Evolutionary conservation across 1,284 basidiomycete genomes (phyloP), one percentile per base, ranked within the genome.

Genomic region (Paramarasmius palmivorus): DNA sequence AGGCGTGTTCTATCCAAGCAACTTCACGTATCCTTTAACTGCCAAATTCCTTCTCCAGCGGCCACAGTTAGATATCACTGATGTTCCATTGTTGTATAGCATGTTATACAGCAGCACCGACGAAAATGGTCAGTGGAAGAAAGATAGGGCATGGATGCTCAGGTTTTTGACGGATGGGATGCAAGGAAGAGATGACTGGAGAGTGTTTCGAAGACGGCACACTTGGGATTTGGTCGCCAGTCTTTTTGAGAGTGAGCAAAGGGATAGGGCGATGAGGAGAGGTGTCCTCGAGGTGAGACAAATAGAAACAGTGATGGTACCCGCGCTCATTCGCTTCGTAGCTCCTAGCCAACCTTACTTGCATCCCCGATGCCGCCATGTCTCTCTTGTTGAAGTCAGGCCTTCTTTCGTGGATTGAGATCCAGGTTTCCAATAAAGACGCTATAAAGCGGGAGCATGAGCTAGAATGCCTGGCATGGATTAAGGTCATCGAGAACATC

Each of bases 171-270:
- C 86, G 0, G 93, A 96, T 61, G 91, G 90, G 0, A 86, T 93
- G 76, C 76, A 78, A 53, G 80, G 82, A 34, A 74, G 75, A 0
- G 78, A 82, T 52, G 95, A 97, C 62, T 96, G 94, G 93, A 78
- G 77, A 34, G 80, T 94, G 1, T 72, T 95, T 55, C 86, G 86
- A 62, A 76, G 92, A 41, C 72, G 95, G 26, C 91, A 94, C 65
- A 93, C 91, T 0, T 95, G 92, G 89, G 90, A 93, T 57, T 73
- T 96, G 26, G 70, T 97, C 2, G 87, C 90, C 0, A 92, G 90
- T 59, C 66, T 95, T 49, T 94, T 87, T 68, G 85, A 91, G 57
- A 81, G 81, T 50, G 79, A 81, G 4, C 72, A 74, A 36, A 67
- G 73, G 0, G 90, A 93, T 58, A 59, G 66, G 0, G 51, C 71